Evolutionary conservation across 148 eudicot genomes (phyloP), one percentile per base, ranked within the genome.

Genomic region (Heliosperma pusillum): DNA sequence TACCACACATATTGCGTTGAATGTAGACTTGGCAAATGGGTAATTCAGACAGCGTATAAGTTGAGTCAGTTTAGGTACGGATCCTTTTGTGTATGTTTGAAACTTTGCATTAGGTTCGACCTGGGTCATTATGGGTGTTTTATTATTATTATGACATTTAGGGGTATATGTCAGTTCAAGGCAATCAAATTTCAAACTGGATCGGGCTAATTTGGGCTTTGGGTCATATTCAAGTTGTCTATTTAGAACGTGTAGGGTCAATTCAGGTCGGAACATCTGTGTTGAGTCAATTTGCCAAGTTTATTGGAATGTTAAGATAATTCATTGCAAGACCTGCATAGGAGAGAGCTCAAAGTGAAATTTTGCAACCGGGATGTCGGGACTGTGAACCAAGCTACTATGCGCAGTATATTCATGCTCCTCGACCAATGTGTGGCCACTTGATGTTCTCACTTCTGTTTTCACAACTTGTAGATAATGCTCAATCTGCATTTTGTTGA

Each of bases 401-500:
- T 95, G 97, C 0, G 98, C 93, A 22, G 97, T 92, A 83, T 95
- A 95, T 86, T 92, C 98, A 36, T 92, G 87, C 86, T 90, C 98
- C 78, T 90, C 93, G 19, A 90, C 78, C 76, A 95, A 50, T 53
- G 83, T 79, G 59, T 82, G 86, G 42, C 70, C 84, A 45, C 74
- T 81, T 42, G 79, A 70, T 36, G 87, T 75, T 76, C 86, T 74
- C 77, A 95, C 93, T 88, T 95, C 96, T 16, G 96, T 86, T 84
- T 95, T 95, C 45, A 92, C 98, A 44, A 87, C 87, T 92, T 95
- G 98, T 74, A 95, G 86, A 89, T 90, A 90, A 85, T 95, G 98
- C 80, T 95, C 98, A 67, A 95, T 87, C 98, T 95, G 90, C 89
- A 86, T 11, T 66, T 74, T 57, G 68, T 42, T 36, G 36, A 76